Evolutionary conservation across 1,284 basidiomycete species (phyloP).

Genomic region (Erythrobasidium hasegawianum): DNA sequence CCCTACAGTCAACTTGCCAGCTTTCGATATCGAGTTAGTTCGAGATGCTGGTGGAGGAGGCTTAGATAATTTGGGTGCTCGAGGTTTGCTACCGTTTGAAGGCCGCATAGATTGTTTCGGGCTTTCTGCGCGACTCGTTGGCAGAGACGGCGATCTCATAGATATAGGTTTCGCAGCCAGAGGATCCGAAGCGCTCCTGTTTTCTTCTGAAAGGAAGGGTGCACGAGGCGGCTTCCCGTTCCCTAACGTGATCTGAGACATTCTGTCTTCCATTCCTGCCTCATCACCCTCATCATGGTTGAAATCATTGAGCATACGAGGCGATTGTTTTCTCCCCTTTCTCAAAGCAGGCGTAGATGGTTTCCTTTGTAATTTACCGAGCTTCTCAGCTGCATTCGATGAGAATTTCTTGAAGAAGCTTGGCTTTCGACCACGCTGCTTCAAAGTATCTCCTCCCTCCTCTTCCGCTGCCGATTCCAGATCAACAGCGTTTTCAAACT

Average conservation of each 20-base stretch:
- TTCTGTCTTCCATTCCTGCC: background rate
- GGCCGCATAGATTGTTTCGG: background rate
- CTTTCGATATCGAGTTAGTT: no score
- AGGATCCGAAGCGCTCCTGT: background rate
- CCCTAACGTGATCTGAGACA: conserved; percentile 40
- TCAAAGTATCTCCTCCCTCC: background rate
- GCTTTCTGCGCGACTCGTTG: background rate
- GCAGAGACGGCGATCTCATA: background rate
- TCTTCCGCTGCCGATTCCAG: background rate
- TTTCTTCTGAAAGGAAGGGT: background rate
- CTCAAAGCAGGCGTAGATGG: conserved; percentile 40
- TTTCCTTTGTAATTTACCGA: conserved; percentile 1
- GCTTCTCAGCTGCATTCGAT: conserved; percentile 64
- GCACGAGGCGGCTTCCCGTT: conserved; percentile 34
- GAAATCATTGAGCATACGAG: conserved; percentile 34
- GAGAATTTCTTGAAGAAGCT: conserved; percentile 96
- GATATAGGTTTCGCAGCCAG: background rate
- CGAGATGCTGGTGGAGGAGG: no score
- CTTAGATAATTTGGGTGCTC: background rate
- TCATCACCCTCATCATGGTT: conserved; percentile 11
- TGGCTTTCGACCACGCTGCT: conserved; percentile 67
- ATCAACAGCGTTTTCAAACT: background rate
- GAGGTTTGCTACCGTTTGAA: background rate
- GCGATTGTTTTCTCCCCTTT: conserved; percentile 26
- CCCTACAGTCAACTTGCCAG: background rate